These are phyloP conservation scores for Entomortierella parvispora DNA, from an alignment of 192 early-diverging fungal species.

Conservation along the genomic window DNA sequence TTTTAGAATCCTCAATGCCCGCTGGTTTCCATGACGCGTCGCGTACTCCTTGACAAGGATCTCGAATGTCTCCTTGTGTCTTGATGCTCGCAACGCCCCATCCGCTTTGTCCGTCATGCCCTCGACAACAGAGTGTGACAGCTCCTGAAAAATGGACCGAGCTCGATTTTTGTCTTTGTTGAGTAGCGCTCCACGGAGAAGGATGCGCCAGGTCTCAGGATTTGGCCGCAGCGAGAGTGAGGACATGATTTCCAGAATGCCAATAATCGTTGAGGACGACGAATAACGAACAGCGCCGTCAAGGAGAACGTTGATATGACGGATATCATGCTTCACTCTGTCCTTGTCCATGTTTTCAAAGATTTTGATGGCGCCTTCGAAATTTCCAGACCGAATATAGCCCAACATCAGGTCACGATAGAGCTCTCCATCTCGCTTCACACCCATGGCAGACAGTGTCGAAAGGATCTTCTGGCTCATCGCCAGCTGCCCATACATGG, in stretches of 20 bases:
- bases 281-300: conserved; percentile 32
- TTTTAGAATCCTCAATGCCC: conserved; percentile 14
- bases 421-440: conserved; percentile 17
- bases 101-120: conserved; percentile 6
- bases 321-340: conserved; percentile 3
- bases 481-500: conserved; percentile 25
- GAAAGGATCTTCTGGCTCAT: conserved; percentile 42
- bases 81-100: conserved; percentile 19
- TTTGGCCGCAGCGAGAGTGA: conserved; percentile 18
- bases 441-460: conserved; percentile 18
- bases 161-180: conserved; percentile 13
- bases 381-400: conserved; percentile 31
- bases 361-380: conserved; percentile 29
- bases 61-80: conserved; percentile 27
- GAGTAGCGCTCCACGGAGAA: conserved; percentile 19
- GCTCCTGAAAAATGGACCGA: conserved; percentile 23
- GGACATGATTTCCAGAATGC: conserved; percentile 44
- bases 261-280: conserved; percentile 14
- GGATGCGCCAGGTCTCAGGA: conserved; percentile 36
- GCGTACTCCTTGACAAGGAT: conserved; percentile 23
- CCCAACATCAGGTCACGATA: conserved; percentile 29
- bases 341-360: conserved; percentile 32
- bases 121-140: conserved; percentile 16
- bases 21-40: conserved; percentile 22
- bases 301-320: conserved; percentile 37